Conservation (phyloP, 768 basidiomycete species). For the Phaeotremella fagi region DNA sequence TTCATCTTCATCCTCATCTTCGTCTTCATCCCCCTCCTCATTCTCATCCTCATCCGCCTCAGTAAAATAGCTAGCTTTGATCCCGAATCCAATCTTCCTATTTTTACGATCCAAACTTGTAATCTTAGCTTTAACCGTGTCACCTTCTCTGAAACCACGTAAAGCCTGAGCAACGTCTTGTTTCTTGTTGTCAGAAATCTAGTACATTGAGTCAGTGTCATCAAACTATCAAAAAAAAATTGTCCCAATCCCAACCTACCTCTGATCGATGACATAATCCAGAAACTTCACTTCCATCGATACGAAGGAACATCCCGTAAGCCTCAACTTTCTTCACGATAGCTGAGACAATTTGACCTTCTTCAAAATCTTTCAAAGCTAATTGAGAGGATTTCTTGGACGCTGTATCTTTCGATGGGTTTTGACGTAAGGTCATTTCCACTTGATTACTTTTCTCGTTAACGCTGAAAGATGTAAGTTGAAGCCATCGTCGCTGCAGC, state of each 20-base stretch:
- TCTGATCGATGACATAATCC: conserved; percentile 94
- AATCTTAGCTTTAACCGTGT: conserved; percentile 75
- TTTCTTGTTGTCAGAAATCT: conserved; percentile 84
- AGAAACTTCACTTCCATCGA: conserved; percentile 74
- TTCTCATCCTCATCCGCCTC: conserved; percentile 59
- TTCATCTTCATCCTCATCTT: conserved; percentile 28
- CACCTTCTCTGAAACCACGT: conserved; percentile 76
- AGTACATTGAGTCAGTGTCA: background rate
- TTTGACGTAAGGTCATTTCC: conserved; percentile 77
- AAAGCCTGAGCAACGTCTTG: conserved; percentile 74
- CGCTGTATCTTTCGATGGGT: conserved; percentile 28
- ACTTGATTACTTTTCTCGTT: conserved; percentile 68
- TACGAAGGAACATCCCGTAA: conserved; percentile 88
- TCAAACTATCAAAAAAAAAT: conserved; percentile 1
- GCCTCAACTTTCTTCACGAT: conserved; percentile 74
- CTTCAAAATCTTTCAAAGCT: conserved; percentile 56
- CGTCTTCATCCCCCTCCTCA: conserved; percentile 45
- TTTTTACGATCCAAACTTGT: conserved; percentile 68
- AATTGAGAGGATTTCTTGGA: conserved; percentile 38
- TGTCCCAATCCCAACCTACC: conserved; percentile 51
- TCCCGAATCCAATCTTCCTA: conserved; percentile 70
- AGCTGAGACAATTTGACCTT: conserved; percentile 76
- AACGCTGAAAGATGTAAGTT: conserved; percentile 53
- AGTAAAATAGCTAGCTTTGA: conserved; percentile 83
- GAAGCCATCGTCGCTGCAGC: background rate